Percentiles rank a stretch among this genome's conserved stretches.
These are phyloP conservation scores for Cyberlindnera japonica DNA, from an alignment of 805 yeast genomes.

Conservation along the genomic window DNA sequence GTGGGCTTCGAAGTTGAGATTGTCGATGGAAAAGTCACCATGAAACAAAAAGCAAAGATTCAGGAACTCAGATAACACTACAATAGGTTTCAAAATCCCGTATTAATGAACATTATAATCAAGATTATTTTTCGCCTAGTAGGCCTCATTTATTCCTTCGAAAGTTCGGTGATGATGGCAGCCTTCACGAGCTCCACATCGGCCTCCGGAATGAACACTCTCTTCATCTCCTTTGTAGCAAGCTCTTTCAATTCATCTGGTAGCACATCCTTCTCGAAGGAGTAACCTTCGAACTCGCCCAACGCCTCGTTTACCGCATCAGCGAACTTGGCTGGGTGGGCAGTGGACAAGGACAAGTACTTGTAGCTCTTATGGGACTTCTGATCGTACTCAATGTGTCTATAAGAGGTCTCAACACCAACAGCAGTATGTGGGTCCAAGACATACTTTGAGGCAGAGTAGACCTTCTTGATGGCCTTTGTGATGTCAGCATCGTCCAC, in stretches of 20 bases:
- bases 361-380: slow-evolving; percentile 39
- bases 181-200: slow-evolving; percentile 71
- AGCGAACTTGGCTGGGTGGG: slow-evolving; percentile 98
- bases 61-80: slow-evolving; percentile 4
- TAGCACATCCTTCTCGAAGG: slow-evolving; percentile 82
- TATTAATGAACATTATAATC: not conserved
- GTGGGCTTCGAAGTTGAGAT: slow-evolving; percentile 79
- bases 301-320: slow-evolving; percentile 91
- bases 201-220: slow-evolving; percentile 65
- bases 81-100: not conserved
- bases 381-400: slow-evolving; percentile 48
- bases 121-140: not conserved
- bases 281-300: slow-evolving; percentile 60
- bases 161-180: slow-evolving; percentile 70
- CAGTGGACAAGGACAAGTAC: slow-evolving; percentile 83
- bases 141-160: slow-evolving; percentile 34
- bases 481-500: slow-evolving; percentile 77
- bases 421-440: slow-evolving; percentile 97
- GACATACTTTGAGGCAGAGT: slow-evolving; percentile 66
- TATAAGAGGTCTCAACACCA: slow-evolving; percentile 77
- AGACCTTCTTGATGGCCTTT: slow-evolving; percentile 70
- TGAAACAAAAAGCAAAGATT: slow-evolving; percentile 36
- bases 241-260: slow-evolving; percentile 83
- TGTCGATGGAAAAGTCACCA: slow-evolving; percentile 61
- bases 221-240: slow-evolving; percentile 67